Base-by-base conservation (phyloP, 257 asterid species). In the Apocynum venetum region DNA sequence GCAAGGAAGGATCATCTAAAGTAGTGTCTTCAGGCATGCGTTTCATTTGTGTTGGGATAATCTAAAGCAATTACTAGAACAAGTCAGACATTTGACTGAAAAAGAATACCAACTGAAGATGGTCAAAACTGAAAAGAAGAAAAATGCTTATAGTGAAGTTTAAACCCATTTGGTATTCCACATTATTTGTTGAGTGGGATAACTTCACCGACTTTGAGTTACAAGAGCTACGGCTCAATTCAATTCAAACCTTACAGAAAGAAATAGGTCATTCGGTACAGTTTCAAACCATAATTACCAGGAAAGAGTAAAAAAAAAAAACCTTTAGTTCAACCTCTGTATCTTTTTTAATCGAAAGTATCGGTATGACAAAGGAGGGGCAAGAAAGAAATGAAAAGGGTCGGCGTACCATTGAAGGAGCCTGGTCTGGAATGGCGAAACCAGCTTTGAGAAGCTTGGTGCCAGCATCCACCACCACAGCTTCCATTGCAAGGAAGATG, bases 381-480 rank as follows among this genome's bases (percentile, higher is more conserved):
- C 14, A 43, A 66, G 14, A 57, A 43, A 25, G 56, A 13, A 17
- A 64, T 12, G 17, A 66, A 36, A 66, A 79, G 36, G 31, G n/a
- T 17, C 6, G 44, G 20, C 71, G 61, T 84, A 93, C 97, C 94
- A 90, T 83, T n/a, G 99, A 83, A 77, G 99, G 99, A 73, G 98
- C 92, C 80, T 93, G 97, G 82, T 95, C 99, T 14, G 99, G 99
- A 71, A 88, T 88, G 63, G 98, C 92, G 41, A 91, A 95, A 48
- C 99, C 99, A 74, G 97, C 93, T 84, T 95, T 95, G 76, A 95
- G 94, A 72, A 93, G 82, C 80, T 91, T 89, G 60, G 92, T 79
- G 60, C 99, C 99, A 48, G 90, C 92, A 80, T 95, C 99, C 46
- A 95, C 89, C 69, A 95, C 99, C 81, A 90, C 97, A 17, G 99